Conservation (phyloP, 169 alveolate species). For the Eimeria sp. region DNA sequence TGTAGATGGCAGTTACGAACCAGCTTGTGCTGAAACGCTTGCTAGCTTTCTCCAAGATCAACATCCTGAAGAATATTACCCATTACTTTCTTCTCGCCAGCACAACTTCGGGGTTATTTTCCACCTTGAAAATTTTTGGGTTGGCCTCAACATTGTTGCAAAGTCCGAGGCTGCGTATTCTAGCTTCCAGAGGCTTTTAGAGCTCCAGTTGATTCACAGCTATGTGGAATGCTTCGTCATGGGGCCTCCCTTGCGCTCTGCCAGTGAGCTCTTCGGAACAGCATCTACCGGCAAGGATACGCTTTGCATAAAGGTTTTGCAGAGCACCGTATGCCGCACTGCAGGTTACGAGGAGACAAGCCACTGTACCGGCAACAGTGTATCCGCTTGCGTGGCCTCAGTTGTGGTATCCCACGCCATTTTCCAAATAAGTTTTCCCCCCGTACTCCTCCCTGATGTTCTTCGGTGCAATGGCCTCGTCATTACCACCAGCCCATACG, state of each 20-base stretch:
- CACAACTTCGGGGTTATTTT: conserved; percentile 52
- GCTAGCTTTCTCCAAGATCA: background rate
- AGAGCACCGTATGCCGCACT: conserved; percentile 35
- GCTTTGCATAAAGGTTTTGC: conserved; percentile 40
- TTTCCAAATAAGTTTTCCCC: conserved; percentile 56
- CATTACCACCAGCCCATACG: background rate
- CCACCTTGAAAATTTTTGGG: conserved; percentile 45
- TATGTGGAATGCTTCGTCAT: conserved; percentile 46
- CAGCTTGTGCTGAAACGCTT: conserved; percentile 11
- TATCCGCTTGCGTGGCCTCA: background rate
- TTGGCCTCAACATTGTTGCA: conserved; percentile 51
- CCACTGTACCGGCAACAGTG: background rate
- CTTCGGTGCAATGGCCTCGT: conserved; percentile 51
- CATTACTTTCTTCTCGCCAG: conserved; percentile 59
- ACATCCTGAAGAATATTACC: background rate
- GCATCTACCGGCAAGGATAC: conserved; percentile 22
- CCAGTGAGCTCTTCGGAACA: conserved; percentile 12
- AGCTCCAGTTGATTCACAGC: conserved; percentile 41
- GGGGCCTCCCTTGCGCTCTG: conserved; percentile 60
- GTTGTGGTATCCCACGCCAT: conserved; percentile 49
- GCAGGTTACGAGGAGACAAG: background rate
- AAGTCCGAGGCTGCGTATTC: conserved; percentile 27
- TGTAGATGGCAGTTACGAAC: background rate
- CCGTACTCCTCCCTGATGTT: conserved; percentile 32
- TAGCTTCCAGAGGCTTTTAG: conserved; percentile 37